These are phyloP conservation scores for Lactarius evosmus DNA, from an alignment of 768 basidiomycete species.

Conservation along the genomic window DNA sequence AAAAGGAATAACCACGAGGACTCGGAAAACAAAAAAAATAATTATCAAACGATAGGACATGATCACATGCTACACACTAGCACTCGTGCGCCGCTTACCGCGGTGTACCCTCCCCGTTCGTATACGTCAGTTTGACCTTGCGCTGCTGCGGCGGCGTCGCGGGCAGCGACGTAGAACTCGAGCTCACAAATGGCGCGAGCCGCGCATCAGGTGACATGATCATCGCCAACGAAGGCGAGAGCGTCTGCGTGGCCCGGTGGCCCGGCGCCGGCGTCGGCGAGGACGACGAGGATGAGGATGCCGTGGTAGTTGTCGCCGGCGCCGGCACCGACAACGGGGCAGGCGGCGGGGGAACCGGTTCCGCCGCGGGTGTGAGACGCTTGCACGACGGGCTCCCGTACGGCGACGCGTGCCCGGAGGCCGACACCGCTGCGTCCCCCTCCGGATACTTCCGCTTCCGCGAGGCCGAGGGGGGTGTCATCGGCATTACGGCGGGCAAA, in stretches of 20 bases:
- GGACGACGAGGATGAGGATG: constrained; percentile 6
- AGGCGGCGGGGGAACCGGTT: constrained; percentile 14
- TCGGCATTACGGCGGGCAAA: constrained; percentile 10
- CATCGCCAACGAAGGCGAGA: constrained; percentile 63
- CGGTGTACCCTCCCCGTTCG: constrained; percentile 22
- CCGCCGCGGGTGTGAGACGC: constrained; percentile 28
- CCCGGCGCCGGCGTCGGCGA: constrained; percentile 30
- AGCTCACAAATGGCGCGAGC: constrained; percentile 30
- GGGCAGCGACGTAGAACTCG: constrained; percentile 14
- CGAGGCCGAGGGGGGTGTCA: constrained; percentile 29
- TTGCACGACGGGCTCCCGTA: constrained; percentile 24
- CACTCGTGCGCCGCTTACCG: background rate
- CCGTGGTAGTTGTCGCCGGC: background rate
- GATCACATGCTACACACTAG: background rate
- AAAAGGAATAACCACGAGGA: background rate
- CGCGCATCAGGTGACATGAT: constrained; percentile 51
- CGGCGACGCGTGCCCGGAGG: constrained; percentile 10
- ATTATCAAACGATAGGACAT: background rate
- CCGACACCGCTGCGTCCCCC: constrained; percentile 17
- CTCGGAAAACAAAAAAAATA: background rate
- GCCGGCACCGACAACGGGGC: background rate
- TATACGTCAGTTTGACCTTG: constrained; percentile 26
- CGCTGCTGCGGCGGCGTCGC: constrained; percentile 28
- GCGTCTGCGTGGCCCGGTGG: constrained; percentile 40
- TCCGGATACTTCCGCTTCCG: constrained; percentile 39